Base-by-base conservation (phyloP, 1,284 basidiomycete genomes). In the Leucoagaricus sp. region DNA sequence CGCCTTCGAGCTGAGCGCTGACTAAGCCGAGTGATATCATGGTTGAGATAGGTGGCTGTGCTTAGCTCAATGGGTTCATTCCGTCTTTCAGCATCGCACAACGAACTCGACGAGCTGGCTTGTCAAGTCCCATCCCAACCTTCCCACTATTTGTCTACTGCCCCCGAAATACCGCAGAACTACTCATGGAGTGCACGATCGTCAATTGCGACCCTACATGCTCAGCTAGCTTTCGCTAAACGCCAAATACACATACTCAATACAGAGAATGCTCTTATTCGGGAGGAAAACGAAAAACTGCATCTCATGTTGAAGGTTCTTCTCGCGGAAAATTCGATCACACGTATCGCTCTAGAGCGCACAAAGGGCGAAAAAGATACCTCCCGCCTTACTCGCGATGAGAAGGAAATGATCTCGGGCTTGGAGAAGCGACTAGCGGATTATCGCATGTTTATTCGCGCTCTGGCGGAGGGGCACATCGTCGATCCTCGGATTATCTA, bases 381-480 rank as follows among this genome's bases (percentile, higher is more conserved):
- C 7, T 28, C 26, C 38, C 12, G 10, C 17, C 10, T 33, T 25
- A 6, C 41, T 17, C 5, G 19, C n/a, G 19, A 28, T 21, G 28
- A 36, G 25, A 54, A 47, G 36, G 23, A 36, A 10, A 36, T 15
- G 25, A 23, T 58, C n/a, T 19, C 31, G 3, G 28, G 25, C 10
- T 59, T 73, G 13, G 62, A 62, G 15, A 67, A 70, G 38, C 65
- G 69, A 31, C 67, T 73, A 40, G 55, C 65, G 5, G 56, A 60
- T 26, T 40, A 57, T 13, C 56, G 52, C 17, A 49, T 40, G 21
- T 74, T 75, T 52, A 63, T 75, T 26, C 61, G 63, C 12, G 66
- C 71, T n/a, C 63, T 77, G 57, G 67, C 73, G 40, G 68, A 70
- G 50, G 60, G 72, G 23, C 67, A 67, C 26, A 60, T 72, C 3